Percentiles rank a stretch among this genome's conserved stretches.
Evolutionary conservation across 177 flowering plant genomes (phyloP).

Genomic region (Vitis hybrid): DNA sequence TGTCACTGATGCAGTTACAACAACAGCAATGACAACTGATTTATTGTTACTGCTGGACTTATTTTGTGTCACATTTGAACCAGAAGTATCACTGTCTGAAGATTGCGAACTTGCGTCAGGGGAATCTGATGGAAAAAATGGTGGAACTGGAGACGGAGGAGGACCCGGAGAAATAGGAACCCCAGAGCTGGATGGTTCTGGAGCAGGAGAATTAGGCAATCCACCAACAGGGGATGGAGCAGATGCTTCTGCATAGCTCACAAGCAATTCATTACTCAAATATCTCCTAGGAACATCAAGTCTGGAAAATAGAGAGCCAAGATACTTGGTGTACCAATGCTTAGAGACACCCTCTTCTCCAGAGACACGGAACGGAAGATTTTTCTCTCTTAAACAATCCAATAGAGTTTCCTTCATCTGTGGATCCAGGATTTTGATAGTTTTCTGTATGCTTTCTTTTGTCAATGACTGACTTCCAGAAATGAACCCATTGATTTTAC

Average conservation of each 20-base stretch:
- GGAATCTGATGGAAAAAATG: slow-evolving; percentile 28
- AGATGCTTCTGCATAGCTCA: slow-evolving; percentile 27
- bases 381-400: slow-evolving; percentile 49
- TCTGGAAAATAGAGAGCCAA: slow-evolving; percentile 34
- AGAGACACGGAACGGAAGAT: slow-evolving; percentile 24
- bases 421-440: slow-evolving; percentile 40
- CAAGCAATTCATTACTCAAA: slow-evolving; percentile 19
- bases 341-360: slow-evolving; percentile 43
- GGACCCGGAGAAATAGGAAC: slow-evolving; percentile 20
- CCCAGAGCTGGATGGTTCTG: slow-evolving; percentile 22
- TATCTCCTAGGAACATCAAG: slow-evolving; percentile 25
- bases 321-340: slow-evolving; percentile 39
- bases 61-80: neutral
- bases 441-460: slow-evolving; percentile 29
- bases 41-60: slow-evolving; percentile 19
- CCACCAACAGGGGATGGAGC: slow-evolving; percentile 28
- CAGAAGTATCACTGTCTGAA: neutral
- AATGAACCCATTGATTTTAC: slow-evolving; percentile 16
- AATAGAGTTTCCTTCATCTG: slow-evolving; percentile 41
- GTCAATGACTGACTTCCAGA: slow-evolving; percentile 14
- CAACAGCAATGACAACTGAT: slow-evolving; percentile 64
- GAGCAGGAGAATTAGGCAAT: slow-evolving; percentile 14
- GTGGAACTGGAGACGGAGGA: slow-evolving; percentile 13
- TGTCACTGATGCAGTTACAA: slow-evolving; percentile 70
- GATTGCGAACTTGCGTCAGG: slow-evolving; percentile 18